phyloP scores from a whole-genome alignment of 2,329 filamentous ascomycete genomes.

The Sporothrix curviconia region DNA sequence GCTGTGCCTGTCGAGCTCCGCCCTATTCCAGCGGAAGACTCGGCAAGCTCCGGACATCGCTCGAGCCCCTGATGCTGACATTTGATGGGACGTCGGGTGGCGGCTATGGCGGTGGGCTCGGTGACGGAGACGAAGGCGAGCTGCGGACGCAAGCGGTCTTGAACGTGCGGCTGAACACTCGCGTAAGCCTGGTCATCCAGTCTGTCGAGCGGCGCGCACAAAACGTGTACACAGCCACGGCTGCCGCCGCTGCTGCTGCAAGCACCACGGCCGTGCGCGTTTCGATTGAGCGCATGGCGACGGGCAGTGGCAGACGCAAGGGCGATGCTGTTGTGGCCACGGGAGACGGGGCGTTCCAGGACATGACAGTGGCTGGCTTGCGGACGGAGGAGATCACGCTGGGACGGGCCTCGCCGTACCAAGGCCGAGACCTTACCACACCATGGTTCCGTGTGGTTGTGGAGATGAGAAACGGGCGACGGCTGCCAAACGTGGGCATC shows the following conservation, averaged over 20 bases:
- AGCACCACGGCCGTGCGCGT: conserved; percentile 50
- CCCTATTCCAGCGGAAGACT: conserved; percentile 63
- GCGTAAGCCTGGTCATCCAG: conserved; percentile 47
- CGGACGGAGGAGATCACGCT: conserved; percentile 16
- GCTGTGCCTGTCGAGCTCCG: conserved; percentile 51
- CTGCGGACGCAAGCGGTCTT: conserved; percentile 35
- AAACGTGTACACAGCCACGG: conserved; percentile 21
- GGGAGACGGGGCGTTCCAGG: conserved; percentile 66
- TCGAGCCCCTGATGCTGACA: conserved; percentile 42
- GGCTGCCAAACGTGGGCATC: conserved; percentile 36
- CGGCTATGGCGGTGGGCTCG: background rate
- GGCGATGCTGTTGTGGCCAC: conserved; percentile 59
- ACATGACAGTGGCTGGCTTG: conserved; percentile 45
- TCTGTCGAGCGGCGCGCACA: conserved; percentile 15
- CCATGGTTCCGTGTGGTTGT: conserved; percentile 59
- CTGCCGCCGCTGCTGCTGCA: conserved; percentile 22
- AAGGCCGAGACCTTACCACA: conserved; percentile 39
- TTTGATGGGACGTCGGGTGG: background rate
- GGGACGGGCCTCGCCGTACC: conserved; percentile 3
- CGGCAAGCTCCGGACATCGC: conserved; percentile 59
- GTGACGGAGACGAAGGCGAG: conserved; percentile 23
- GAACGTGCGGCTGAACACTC: conserved; percentile 45
- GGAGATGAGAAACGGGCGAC: conserved; percentile 64
- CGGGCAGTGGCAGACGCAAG: conserved; percentile 25
- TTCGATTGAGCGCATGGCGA: conserved; percentile 53